Conservation (phyloP, 1,284 basidiomycete genomes). For the Malassezia restricta region DNA sequence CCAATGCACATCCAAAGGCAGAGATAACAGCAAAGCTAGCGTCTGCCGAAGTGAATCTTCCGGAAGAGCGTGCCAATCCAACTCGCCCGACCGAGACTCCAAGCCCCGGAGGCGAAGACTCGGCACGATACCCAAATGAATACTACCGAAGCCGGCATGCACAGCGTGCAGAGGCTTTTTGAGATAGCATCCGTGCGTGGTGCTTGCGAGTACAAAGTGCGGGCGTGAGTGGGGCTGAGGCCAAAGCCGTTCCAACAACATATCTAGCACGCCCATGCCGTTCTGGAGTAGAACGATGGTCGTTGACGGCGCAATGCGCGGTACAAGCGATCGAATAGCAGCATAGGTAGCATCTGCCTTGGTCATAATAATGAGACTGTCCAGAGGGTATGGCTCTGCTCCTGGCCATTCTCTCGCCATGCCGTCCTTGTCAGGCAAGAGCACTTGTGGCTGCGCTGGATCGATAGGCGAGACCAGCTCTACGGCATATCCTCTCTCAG, state of each 20-base stretch:
- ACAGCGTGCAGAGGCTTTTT: conserved; percentile 52
- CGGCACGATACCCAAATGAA: conserved; percentile 68
- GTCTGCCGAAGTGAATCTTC: conserved; percentile 26
- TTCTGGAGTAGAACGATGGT: conserved; percentile 86
- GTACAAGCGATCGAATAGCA: conserved; percentile 56
- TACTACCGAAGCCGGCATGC: conserved; percentile 62
- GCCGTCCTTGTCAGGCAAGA: conserved; percentile 20
- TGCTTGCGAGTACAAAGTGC: conserved; percentile 71
- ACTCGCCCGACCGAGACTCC: conserved; percentile 4
- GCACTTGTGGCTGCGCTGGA: not conserved
- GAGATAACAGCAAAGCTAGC: conserved; percentile 26
- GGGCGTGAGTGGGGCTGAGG: conserved; percentile 62
- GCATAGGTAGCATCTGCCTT: conserved; percentile 60
- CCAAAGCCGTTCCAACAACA: conserved; percentile 60
- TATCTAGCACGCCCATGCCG: conserved; percentile 77
- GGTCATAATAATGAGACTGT: conserved; percentile 62
- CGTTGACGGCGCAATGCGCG: conserved; percentile 57
- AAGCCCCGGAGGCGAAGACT: conserved; percentile 47
- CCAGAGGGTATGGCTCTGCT: conserved; percentile 24
- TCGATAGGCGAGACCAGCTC: conserved; percentile 18
- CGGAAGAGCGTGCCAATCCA: conserved; percentile 27
- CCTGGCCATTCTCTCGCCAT: conserved; percentile 17
- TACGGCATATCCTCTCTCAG: conserved; percentile 24
- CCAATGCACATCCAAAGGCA: conserved; percentile 51
- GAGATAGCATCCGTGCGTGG: conserved; percentile 63